Evolutionary conservation across 257 asterid genomes (phyloP).

Genomic region (Apocynum venetum): DNA sequence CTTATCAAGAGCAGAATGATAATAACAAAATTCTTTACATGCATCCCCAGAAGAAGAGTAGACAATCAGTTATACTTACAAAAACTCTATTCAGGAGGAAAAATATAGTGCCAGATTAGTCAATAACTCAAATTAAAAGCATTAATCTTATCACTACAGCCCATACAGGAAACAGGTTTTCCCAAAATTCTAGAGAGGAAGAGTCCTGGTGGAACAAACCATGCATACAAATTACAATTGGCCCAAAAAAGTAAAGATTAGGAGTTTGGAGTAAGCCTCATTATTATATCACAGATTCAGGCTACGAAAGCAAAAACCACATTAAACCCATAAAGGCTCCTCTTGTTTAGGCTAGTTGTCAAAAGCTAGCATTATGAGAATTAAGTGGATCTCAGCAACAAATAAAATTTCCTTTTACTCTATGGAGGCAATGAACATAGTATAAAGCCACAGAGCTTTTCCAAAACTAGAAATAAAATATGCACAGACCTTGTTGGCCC

Average conservation of each 20-base stretch:
- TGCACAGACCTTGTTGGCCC: slow-evolving; percentile 81
- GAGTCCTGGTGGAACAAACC: neutral
- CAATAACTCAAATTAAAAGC: neutral
- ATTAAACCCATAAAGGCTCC: neutral
- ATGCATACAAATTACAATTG: neutral
- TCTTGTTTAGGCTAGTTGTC: neutral
- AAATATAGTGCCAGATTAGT: neutral
- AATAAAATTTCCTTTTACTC: neutral
- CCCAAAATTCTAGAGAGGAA: neutral
- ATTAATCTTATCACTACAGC: neutral
- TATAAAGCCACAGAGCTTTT: neutral
- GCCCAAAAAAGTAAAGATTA: neutral
- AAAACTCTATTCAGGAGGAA: neutral
- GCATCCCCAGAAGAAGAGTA: neutral
- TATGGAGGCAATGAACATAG: neutral
- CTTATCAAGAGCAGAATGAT: neutral
- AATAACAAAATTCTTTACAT: neutral
- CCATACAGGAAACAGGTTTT: neutral
- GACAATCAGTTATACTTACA: neutral
- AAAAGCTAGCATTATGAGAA: neutral
- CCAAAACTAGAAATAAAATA: neutral
- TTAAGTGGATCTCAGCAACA: neutral
- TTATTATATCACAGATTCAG: neutral
- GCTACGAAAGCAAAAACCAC: neutral
- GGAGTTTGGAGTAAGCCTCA: slow-evolving; percentile 3